Conservation (phyloP, 495 filamentous ascomycete genomes). For the Ramalina intermedia region DNA sequence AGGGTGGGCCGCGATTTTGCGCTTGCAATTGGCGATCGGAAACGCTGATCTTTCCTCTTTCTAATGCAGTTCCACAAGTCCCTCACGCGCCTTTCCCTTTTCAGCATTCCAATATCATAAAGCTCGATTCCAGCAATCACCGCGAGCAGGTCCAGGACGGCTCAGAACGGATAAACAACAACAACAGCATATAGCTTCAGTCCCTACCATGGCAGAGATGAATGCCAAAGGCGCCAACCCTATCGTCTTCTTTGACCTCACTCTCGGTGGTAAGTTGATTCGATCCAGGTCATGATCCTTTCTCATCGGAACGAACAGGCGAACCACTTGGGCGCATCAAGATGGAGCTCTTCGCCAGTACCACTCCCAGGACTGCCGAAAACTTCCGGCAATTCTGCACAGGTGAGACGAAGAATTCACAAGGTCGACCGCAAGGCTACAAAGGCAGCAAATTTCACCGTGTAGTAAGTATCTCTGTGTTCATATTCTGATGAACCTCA, state of each 20-base stretch:
- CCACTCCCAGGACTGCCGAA: slow-evolving; percentile 78
- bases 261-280: slow-evolving; percentile 58
- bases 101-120: too few relatives aligned
- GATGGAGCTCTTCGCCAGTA: slow-evolving; percentile 80
- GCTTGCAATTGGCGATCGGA: too few relatives aligned
- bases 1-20: too few relatives aligned
- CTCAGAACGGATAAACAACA: too few relatives aligned
- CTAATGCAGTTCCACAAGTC: too few relatives aligned
- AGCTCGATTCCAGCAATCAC: too few relatives aligned
- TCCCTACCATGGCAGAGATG: slow-evolving; percentile 6
- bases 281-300: not conserved
- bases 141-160: too few relatives aligned
- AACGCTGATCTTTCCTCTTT: too few relatives aligned
- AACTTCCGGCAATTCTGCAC: slow-evolving; percentile 98
- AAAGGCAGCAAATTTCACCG: slow-evolving; percentile 91
- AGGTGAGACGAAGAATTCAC: slow-evolving; percentile 70
- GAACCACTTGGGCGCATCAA: slow-evolving; percentile 85
- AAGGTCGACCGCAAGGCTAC: slow-evolving; percentile 79
- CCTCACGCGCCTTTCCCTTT: too few relatives aligned
- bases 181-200: too few relatives aligned
- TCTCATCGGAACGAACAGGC: slow-evolving; percentile 31
- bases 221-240: slow-evolving; percentile 29
- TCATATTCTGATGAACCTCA: not conserved
- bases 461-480: slow-evolving; percentile 45
- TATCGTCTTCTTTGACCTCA: slow-evolving; percentile 85